These are phyloP conservation scores for Lepiota subincarnata DNA, from an alignment of 768 basidiomycete genomes.

Conservation along the genomic window DNA sequence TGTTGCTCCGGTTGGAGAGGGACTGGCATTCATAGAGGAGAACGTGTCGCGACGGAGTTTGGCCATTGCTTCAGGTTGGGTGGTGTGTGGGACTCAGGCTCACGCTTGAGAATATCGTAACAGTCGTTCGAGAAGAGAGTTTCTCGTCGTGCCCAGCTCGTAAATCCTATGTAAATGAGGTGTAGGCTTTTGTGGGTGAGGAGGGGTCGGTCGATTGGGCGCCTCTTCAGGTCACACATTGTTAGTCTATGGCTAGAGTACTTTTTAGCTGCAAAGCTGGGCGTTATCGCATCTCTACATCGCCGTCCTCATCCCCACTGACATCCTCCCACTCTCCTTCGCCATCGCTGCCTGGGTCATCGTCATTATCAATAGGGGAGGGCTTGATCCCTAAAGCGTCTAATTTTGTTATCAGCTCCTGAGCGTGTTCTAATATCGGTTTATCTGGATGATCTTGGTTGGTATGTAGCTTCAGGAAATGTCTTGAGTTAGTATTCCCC, in stretches of 20 bases:
- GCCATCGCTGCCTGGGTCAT: conserved; percentile 40
- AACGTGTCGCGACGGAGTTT: conserved; percentile 42
- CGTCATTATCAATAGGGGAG: conserved; percentile 56
- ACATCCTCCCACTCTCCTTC: conserved; percentile 70
- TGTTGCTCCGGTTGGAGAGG: not conserved
- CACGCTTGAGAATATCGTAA: not conserved
- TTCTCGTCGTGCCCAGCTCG: not conserved
- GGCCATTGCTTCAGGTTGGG: conserved; percentile 29
- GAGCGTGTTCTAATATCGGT: conserved; percentile 70
- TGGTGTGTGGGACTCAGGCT: not conserved
- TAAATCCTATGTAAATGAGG: not conserved
- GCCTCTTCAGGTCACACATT: not conserved
- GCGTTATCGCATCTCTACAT: conserved; percentile 52
- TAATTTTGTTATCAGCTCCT: conserved; percentile 67
- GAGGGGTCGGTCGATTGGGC: not conserved
- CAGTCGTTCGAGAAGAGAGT: not conserved
- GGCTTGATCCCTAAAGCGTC: conserved; percentile 63
- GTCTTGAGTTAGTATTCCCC: conserved; percentile 4
- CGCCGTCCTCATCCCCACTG: conserved; percentile 52
- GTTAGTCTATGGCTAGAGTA: not conserved
- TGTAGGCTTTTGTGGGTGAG: not conserved
- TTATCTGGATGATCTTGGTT: conserved; percentile 72
- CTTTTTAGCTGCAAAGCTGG: not conserved
- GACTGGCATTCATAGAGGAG: not conserved
- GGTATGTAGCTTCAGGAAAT: conserved; percentile 51